phyloP scores from a whole-genome alignment of 1,284 basidiomycete genomes.

The Anthracocystis walkeri region DNA sequence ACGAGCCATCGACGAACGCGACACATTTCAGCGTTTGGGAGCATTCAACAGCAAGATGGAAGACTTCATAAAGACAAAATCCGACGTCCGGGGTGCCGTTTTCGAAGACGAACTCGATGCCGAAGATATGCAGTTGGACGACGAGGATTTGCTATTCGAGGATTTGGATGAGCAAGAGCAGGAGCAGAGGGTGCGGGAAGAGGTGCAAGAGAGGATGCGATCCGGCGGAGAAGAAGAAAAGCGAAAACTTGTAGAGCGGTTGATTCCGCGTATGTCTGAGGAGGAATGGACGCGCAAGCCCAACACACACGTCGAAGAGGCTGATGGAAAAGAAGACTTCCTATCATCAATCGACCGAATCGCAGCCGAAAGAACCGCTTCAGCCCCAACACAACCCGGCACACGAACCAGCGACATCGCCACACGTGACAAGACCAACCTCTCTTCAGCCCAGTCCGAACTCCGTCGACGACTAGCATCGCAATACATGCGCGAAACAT shows the following conservation, averaged over 20 bases:
- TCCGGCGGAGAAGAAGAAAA: slow-evolving; percentile 17
- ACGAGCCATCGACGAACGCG: slow-evolving; percentile 34
- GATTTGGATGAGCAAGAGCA: slow-evolving; percentile 39
- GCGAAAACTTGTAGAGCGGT: slow-evolving; percentile 21
- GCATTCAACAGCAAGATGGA: slow-evolving; percentile 59
- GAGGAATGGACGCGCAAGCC: slow-evolving; percentile 34
- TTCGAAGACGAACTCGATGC: slow-evolving; percentile 57
- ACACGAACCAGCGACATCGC: not conserved
- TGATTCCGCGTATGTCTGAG: slow-evolving; percentile 36
- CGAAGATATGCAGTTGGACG: slow-evolving; percentile 37
- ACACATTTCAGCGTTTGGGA: slow-evolving; percentile 47
- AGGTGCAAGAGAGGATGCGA: slow-evolving; percentile 26
- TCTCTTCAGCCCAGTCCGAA: slow-evolving; percentile 23
- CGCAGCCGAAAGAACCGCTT: slow-evolving; percentile 6
- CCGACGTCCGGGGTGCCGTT: slow-evolving; percentile 59
- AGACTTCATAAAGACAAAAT: slow-evolving; percentile 56
- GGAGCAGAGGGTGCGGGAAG: slow-evolving; percentile 13
- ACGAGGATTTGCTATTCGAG: slow-evolving; percentile 45
- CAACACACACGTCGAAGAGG: not conserved
- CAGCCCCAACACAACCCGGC: too few relatives aligned
- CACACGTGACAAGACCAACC: slow-evolving; percentile 15
- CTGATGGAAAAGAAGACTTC: slow-evolving; percentile 8
- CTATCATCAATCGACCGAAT: slow-evolving; percentile 34
- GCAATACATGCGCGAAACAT: slow-evolving; percentile 48
- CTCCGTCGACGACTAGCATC: slow-evolving; percentile 32